phyloP scores from a whole-genome alignment of 257 asterid species.

The Capsicum rhomboideum region DNA sequence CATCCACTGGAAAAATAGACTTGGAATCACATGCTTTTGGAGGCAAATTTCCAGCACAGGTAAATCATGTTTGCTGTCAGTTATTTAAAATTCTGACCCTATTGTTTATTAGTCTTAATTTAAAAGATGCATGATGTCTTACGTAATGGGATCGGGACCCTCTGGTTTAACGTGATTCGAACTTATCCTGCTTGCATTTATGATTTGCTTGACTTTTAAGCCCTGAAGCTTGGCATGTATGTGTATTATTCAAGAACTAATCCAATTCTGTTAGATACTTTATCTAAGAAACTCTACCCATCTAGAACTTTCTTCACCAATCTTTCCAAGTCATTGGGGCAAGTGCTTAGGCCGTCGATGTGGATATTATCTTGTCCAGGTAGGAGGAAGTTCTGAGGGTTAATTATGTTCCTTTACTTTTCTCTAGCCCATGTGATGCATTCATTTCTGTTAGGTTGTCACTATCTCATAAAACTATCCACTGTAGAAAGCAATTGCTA shows the following conservation, averaged over 20 bases:
- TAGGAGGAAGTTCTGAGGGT: background rate
- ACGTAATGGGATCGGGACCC: background rate
- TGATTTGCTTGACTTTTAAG: background rate
- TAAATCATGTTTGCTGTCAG: constrained; percentile 8
- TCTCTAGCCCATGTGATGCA: background rate
- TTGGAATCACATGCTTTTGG: constrained; percentile 71
- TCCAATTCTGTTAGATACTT: background rate
- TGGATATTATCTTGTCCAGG: background rate
- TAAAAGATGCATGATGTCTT: background rate
- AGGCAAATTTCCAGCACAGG: constrained; percentile 84
- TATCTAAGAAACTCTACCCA: background rate
- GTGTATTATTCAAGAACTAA: background rate
- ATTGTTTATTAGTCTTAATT: background rate
- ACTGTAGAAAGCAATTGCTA: background rate
- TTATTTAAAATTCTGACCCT: background rate
- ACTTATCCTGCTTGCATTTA: background rate
- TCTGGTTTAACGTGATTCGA: background rate
- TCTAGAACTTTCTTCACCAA: background rate
- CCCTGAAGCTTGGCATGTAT: background rate
- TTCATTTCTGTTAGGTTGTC: background rate
- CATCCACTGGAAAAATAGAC: constrained; percentile 46
- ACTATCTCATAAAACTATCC: background rate
- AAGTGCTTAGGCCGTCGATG: background rate
- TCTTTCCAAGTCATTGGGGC: background rate
- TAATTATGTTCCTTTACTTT: background rate